Base-by-base conservation (phyloP, 495 filamentous ascomycete species). In the Aspergillus homomorphus region DNA sequence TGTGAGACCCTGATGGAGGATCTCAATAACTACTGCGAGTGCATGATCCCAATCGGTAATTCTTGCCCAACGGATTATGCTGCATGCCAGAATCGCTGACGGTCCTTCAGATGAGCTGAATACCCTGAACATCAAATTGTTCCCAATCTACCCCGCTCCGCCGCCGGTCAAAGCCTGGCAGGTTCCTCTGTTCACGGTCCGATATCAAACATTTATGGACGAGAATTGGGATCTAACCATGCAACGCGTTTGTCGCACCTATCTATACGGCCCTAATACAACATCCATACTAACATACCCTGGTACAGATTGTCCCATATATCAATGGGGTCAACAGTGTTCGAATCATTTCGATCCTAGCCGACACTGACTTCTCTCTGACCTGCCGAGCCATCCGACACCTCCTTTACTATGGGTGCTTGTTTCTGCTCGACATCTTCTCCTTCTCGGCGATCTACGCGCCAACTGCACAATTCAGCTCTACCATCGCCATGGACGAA, bases 21-120 rank as follows among this genome's bases (percentile, higher is more conserved):
- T 65, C 72, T 98, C 54, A 98, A 98, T 68, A 96, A 95, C 66
- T 98, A 98, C 63, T 90, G 88, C 64, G 94, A 98, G 76, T 96
- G 91, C 82, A 92, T 97, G 92, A 94, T 96, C 63, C 90, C 92
- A 1, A 90, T 96, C 64, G 87, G 88, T 91, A 73, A 44, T 20
- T 38, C 33, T 56, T 56, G 23, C 20, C 23, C 23, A 12, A 16
- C 43, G 45, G 22, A 19, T 21, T 20, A 24, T 20, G n/a, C 8
- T n/a, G 18, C 12, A 12, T 43, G 22, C 16, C 12, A 15, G 53
- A 19, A 41, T 57, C 30, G 12, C 56, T 63, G 26, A 70, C 69
- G 51, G 8, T 38, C 10, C 43, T 23, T 8, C 61, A 91, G 92
- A 96, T 71, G 91, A 95, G 59, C 85, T 89, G 59, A 96, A 96